Evolutionary conservation across 169 alveolate species (phyloP).

Genomic region (Plasmodium malariae): DNA sequence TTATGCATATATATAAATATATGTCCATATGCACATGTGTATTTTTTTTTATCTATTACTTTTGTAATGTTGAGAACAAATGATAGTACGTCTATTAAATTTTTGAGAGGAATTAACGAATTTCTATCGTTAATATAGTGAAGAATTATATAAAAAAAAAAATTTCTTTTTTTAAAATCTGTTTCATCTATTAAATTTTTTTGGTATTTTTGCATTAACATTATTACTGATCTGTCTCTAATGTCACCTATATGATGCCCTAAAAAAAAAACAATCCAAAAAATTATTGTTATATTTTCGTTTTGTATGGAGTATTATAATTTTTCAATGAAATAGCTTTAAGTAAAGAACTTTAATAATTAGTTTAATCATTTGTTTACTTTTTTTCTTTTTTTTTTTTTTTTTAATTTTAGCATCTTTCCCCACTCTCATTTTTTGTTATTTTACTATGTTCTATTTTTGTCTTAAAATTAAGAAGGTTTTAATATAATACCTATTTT

Average conservation of each 20-base stretch:
- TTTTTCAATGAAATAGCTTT: no score
- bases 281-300: neutral
- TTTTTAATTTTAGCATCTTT: no score
- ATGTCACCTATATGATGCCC: slow-evolving; percentile 60
- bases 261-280: slow-evolving; percentile 16
- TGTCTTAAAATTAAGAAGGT: neutral
- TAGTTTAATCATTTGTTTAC: no score
- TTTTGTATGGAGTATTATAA: no score
- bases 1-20: neutral
- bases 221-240: slow-evolving; percentile 63
- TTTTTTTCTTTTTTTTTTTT: no score
- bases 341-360: no score
- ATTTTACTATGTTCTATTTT: neutral
- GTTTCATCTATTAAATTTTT: slow-evolving; percentile 52
- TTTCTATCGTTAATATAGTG: slow-evolving; percentile 73
- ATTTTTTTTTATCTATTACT: slow-evolving; percentile 34
- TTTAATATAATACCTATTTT: slow-evolving; percentile 45
- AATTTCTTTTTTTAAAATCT: slow-evolving; percentile 55
- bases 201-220: slow-evolving; percentile 71
- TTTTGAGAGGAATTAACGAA: slow-evolving; percentile 51
- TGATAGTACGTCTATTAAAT: slow-evolving; percentile 5
- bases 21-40: neutral
- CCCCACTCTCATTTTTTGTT: neutral
- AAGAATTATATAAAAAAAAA: slow-evolving; percentile 57
- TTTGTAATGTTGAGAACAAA: slow-evolving; percentile 48